A percentile compares a stretch with the other conserved stretches of the same genome.
These are phyloP conservation scores for Mortierella sp. DNA, from an alignment of 371 early-diverging fungal species.

Conservation along the genomic window DNA sequence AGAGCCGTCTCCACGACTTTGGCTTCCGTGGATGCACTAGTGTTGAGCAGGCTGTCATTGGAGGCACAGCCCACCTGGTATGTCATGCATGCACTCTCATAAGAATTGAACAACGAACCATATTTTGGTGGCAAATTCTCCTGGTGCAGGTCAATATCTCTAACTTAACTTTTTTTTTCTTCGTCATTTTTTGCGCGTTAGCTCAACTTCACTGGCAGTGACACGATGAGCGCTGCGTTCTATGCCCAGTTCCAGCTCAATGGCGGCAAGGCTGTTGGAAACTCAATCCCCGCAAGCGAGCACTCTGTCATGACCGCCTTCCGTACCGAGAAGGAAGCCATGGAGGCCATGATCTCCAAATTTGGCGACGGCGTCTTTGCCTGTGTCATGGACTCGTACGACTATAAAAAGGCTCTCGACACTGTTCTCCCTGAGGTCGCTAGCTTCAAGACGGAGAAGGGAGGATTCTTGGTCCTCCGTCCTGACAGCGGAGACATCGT, in stretches of 20 bases:
- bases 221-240: slow-evolving; percentile 82
- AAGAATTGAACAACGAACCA: not conserved
- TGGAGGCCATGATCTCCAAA: slow-evolving; percentile 67
- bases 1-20: slow-evolving; percentile 85
- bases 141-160: not conserved
- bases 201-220: slow-evolving; percentile 85
- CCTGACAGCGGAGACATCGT: slow-evolving; percentile 89
- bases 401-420: slow-evolving; percentile 78
- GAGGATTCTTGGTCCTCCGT: slow-evolving; percentile 84
- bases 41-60: slow-evolving; percentile 88
- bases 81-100: not conserved
- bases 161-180: not conserved
- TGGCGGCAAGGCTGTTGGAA: slow-evolving; percentile 75
- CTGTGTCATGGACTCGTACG: slow-evolving; percentile 86
- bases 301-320: slow-evolving; percentile 90
- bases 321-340: slow-evolving; percentile 76
- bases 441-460: slow-evolving; percentile 63
- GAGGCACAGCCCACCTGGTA: slow-evolving; percentile 85
- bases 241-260: slow-evolving; percentile 83
- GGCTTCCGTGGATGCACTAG: slow-evolving; percentile 91
- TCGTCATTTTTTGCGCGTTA: slow-evolving; percentile 15
- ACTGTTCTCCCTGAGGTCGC: slow-evolving; percentile 78
- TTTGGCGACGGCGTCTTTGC: slow-evolving; percentile 83
- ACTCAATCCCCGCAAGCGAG: slow-evolving; percentile 89
- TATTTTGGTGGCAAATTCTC: not conserved